phyloP scores from a whole-genome alignment of 768 basidiomycete genomes.

The Pleurotus sapidus region DNA sequence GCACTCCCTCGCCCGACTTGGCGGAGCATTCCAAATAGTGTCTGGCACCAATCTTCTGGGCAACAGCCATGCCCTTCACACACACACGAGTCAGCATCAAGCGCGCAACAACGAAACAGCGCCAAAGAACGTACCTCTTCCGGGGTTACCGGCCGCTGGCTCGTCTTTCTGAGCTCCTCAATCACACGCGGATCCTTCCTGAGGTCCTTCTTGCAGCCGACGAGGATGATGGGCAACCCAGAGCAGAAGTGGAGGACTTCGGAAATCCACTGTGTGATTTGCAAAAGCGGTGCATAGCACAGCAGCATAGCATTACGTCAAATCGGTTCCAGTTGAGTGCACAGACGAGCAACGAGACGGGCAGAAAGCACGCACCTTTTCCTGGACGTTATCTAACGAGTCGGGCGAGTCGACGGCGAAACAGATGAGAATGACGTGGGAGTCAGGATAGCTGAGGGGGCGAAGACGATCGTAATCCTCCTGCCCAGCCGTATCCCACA shows the following conservation, averaged over 20 bases:
- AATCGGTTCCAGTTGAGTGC: too few relatives aligned
- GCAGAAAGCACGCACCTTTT: slow-evolving; percentile 70
- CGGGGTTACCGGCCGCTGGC: slow-evolving; percentile 90
- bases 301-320: too few relatives aligned
- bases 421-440: slow-evolving; percentile 99
- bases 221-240: slow-evolving; percentile 92
- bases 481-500: slow-evolving; percentile 99
- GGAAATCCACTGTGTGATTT: slow-evolving; percentile 80
- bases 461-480: slow-evolving; percentile 99
- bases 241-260: slow-evolving; percentile 98
- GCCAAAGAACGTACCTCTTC: slow-evolving; percentile 64
- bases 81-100: neutral
- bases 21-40: slow-evolving; percentile 98
- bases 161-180: slow-evolving; percentile 91
- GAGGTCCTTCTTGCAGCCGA: slow-evolving; percentile 99
- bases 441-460: slow-evolving; percentile 97
- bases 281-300: too few relatives aligned
- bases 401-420: slow-evolving; percentile 98
- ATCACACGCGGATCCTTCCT: slow-evolving; percentile 90
- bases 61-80: slow-evolving; percentile 84
- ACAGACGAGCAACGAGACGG: too few relatives aligned
- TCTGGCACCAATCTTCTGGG: slow-evolving; percentile 95
- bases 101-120: slow-evolving; percentile 1
- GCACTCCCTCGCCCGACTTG: slow-evolving; percentile 93
- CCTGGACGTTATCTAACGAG: slow-evolving; percentile 98